A percentile compares a stretch with the other conserved stretches of the same genome.
These are phyloP conservation scores for Croton laevigatus DNA, from an alignment of 441 rosid species.

Conservation along the genomic window DNA sequence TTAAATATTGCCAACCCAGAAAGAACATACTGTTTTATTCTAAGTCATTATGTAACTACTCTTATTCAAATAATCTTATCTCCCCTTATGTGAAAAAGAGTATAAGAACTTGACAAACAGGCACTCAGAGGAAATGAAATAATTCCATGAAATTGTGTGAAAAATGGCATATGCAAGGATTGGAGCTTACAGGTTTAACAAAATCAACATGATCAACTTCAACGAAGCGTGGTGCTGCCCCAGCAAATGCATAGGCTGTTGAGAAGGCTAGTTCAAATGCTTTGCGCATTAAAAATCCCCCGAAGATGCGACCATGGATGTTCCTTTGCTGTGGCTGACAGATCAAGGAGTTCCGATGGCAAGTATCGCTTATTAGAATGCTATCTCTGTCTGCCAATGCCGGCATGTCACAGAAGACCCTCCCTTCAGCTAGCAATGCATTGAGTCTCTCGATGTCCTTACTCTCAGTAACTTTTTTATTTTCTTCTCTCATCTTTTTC, in stretches of 20 bases:
- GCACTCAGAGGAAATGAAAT: background rate
- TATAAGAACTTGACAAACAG: background rate
- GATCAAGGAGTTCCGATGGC: slow-evolving; percentile 58
- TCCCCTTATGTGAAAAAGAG: background rate
- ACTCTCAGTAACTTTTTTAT: slow-evolving; percentile 35
- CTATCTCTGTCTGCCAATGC: slow-evolving; percentile 80
- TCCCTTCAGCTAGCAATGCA: slow-evolving; percentile 61
- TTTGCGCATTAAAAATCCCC: slow-evolving; percentile 74
- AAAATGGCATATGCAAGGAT: background rate
- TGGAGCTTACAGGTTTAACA: slow-evolving; percentile 60
- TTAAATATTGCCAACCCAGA: no score
- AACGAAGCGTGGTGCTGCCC: slow-evolving; percentile 59
- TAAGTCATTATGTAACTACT: background rate
- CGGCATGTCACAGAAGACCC: slow-evolving; percentile 74
- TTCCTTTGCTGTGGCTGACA: slow-evolving; percentile 86
- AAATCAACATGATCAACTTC: slow-evolving; percentile 91
- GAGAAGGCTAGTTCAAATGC: slow-evolving; percentile 78
- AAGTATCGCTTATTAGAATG: slow-evolving; percentile 63
- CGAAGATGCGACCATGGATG: slow-evolving; percentile 73
- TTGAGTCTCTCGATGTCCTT: slow-evolving; percentile 43
- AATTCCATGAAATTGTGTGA: background rate
- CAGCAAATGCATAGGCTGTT: slow-evolving; percentile 75
- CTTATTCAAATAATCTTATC: background rate
- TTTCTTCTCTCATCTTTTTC: slow-evolving; percentile 43
- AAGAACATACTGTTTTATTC: no score